Conservation (phyloP, 2,329 filamentous ascomycete genomes). For the Penicillium sp. region DNA sequence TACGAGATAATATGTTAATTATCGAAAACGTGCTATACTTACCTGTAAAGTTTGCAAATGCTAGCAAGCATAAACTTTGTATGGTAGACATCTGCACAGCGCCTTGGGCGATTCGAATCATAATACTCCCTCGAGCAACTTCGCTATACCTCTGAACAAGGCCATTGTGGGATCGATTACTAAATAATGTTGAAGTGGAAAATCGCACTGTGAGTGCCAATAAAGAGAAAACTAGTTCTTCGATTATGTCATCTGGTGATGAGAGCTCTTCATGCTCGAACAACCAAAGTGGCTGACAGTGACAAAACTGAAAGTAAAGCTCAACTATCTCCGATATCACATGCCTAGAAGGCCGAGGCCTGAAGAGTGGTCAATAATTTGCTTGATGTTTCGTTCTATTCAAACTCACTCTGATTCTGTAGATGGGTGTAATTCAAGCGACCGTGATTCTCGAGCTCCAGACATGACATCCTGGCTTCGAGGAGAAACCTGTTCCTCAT, state of each 20-base stretch:
- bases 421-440: no score
- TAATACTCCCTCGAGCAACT: slow-evolving; percentile 18
- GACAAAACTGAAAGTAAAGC: slow-evolving; percentile 21
- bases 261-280: slow-evolving; percentile 20
- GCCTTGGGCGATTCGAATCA: slow-evolving; percentile 19
- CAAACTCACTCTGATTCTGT: not conserved
- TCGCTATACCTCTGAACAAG: slow-evolving; percentile 16
- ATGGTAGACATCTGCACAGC: slow-evolving; percentile 19
- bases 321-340: slow-evolving; percentile 13
- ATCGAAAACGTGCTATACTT: not conserved
- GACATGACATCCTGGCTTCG: no score
- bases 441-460: no score
- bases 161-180: slow-evolving; percentile 6
- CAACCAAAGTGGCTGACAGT: slow-evolving; percentile 23
- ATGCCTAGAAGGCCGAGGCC: slow-evolving; percentile 7
- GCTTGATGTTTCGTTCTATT: no score
- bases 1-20: no score
- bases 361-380: not conserved
- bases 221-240: slow-evolving; percentile 18
- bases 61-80: slow-evolving; percentile 21
- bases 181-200: slow-evolving; percentile 17
- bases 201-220: slow-evolving; percentile 19
- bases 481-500: no score
- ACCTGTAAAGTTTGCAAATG: slow-evolving; percentile 20
- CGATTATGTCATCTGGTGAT: slow-evolving; percentile 7